Evolutionary conservation across 768 basidiomycete species (phyloP), one percentile per base, ranked within the genome.

Genomic region (Coprinellus micaceus): DNA sequence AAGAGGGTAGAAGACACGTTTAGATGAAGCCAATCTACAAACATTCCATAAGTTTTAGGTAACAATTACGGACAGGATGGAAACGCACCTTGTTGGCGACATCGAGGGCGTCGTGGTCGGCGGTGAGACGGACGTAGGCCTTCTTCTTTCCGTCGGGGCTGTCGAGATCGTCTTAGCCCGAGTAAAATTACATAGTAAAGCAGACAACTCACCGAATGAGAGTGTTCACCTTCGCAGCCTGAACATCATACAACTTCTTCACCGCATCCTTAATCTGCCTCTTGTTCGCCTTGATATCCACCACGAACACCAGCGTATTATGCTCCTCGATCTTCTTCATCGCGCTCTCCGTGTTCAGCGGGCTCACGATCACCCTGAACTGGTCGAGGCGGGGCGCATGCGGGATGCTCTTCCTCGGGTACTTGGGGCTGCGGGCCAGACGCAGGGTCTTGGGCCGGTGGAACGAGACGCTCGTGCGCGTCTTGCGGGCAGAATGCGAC

Each of bases 261-360:
- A 99, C 94, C 1, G 97, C 97, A 66, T 98, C 93, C 85, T 94
- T 96, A 80, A 98, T 98, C 76, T 99, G 94, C 46, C 94, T 86
- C 84, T 99, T 99, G 86, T 97, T 99, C 64, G 93, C 79, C 71
- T 85, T 87, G 73, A 98, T 68, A 74, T 98, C 95, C 52, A 97
- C 94, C 59, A 98, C 88, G 81, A 98, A 99, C 58, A 99, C 97
- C 57, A 98, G 84, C 29, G 97, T 99, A 77, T 99, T 98, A 82
- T 98, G 88, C 75, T 98, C 96, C 82, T 99, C 96, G 57, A 99
- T 99, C 85, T 99, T 97, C 85, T 98, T 96, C 96, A 98, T 98
- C 60, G 96, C 95, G 12, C 85, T 88, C 75, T 98, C 95, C 15
- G 94, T 96, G 85, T 94, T 96, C 72, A 94, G 72, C 17, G 91